Conservation (phyloP, 371 early-diverging fungal species). For the Neoconidiobolus thromboides region DNA sequence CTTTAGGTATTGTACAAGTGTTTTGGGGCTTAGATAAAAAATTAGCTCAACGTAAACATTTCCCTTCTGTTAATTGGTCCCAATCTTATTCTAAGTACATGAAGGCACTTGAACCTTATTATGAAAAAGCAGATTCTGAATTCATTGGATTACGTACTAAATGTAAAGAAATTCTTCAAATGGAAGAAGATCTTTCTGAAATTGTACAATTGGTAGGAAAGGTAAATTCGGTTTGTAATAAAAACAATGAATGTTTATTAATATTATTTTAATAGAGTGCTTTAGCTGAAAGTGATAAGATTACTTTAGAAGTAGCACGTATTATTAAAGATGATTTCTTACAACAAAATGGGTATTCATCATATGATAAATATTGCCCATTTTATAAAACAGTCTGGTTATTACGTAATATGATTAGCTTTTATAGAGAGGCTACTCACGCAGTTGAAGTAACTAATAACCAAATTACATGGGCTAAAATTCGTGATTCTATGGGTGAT, state of each 20-base stretch:
- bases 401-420: slow-evolving; percentile 95
- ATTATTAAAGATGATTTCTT: slow-evolving; percentile 99
- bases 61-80: slow-evolving; percentile 99
- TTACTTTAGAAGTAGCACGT: slow-evolving; percentile 95
- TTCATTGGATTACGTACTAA: slow-evolving; percentile 81
- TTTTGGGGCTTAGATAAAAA: slow-evolving; percentile 99
- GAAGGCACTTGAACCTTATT: slow-evolving; percentile 91
- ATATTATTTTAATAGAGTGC: slow-evolving; percentile 19
- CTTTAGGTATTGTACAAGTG: slow-evolving; percentile 98
- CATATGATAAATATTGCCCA: slow-evolving; percentile 98
- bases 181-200: slow-evolving; percentile 97
- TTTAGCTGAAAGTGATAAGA: slow-evolving; percentile 97
- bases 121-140: slow-evolving; percentile 87
- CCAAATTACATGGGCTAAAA: slow-evolving; percentile 88
- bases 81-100: slow-evolving; percentile 98
- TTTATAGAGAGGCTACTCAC: slow-evolving; percentile 87
- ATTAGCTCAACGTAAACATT: slow-evolving; percentile 99
- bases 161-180: slow-evolving; percentile 97
- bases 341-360: slow-evolving; percentile 99
- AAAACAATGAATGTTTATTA: no score
- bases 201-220: slow-evolving; percentile 99
- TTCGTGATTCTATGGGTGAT: slow-evolving; percentile 86
- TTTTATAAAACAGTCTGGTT: slow-evolving; percentile 98
- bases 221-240: slow-evolving; percentile 7
- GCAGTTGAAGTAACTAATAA: slow-evolving; percentile 79